Conservation (phyloP, 1,139 yeast species). For the Yamadazyma membranifaciens region DNA sequence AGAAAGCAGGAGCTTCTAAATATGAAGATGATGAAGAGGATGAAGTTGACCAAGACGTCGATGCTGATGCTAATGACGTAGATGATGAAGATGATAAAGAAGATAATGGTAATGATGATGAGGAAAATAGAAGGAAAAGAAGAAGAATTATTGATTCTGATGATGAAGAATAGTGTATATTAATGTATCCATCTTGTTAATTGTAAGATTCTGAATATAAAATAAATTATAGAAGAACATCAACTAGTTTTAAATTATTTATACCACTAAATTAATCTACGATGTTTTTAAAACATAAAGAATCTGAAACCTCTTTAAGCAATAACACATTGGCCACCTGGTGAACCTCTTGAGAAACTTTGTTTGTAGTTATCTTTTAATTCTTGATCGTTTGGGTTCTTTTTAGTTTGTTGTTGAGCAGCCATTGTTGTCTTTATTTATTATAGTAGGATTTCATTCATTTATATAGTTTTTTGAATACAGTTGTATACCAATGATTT, state of each 20-base stretch:
- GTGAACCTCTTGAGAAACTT: constrained; percentile 7
- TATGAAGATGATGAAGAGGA: constrained; percentile 43
- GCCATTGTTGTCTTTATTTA: constrained; percentile 11
- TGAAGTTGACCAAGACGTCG: constrained; percentile 34
- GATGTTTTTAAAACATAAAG: no score
- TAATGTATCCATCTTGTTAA: not conserved
- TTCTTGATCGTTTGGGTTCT: constrained; percentile 10
- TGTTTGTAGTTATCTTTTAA: constrained; percentile 12
- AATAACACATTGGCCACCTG: constrained; percentile 12
- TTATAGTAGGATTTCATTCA: not conserved
- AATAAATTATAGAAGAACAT: not conserved
- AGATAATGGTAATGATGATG: constrained; percentile 11
- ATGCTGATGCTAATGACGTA: constrained; percentile 31
- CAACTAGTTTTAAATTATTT: not conserved
- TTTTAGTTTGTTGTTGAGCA: constrained; percentile 12
- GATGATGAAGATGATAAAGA: constrained; percentile 6
- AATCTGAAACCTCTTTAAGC: constrained; percentile 5
- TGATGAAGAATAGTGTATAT: constrained; percentile 23
- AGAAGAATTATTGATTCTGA: constrained; percentile 47
- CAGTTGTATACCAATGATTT: no score
- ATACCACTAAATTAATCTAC: no score
- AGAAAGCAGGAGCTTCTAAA: constrained; percentile 54
- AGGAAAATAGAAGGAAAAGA: constrained; percentile 28
- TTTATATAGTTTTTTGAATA: constrained; percentile 5
- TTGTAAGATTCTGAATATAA: not conserved